Evolutionary conservation across 345 rosid genomes (phyloP), one percentile per base, ranked within the genome.

Genomic region (Ceriops decandra): DNA sequence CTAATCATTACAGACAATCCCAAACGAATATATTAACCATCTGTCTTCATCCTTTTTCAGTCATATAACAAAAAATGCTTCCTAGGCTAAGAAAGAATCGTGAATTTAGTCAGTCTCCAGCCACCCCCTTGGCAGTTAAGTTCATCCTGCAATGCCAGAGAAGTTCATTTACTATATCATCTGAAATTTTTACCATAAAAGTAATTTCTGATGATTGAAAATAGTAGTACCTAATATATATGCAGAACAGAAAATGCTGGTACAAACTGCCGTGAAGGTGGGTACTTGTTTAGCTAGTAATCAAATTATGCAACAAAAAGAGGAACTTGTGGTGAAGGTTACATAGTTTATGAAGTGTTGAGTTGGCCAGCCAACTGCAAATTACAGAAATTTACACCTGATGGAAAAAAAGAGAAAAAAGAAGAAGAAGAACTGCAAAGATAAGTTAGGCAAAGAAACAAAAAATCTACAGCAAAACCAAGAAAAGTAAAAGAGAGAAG

Each of bases 341-440:
- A 69, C 47, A 38, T 66, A 74, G 63, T 77, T 77, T 60, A 74
- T 63, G 60, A 49, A 63, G 68, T 42, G 46, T 59, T 84, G 63
- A 60, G 71, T 76, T 71, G 73, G 78, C 80, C 67, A 73, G 82
- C 78, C 62, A 70, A 68, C 72, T 42, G 17, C 60, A 78, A 76
- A 69, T 66, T 74, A 79, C 77, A 77, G 21, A 57, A 68, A 66
- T 82, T 73, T 84, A 82, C 78, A 84, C 86, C 96, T 92, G 87
- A 62, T 58, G 52, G 31, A 72, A 82, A 68, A 67, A 74, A 38
- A 10, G 26, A 24, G 26, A 24, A 24, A 24, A 24, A 24, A 24
- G 26, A 24, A 24, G 26, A 24, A 35, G 7, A 35, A 2, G 13
- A 53, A 69, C 70, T 51, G 69, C 8, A 24, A 38, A 69, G 61